Evolutionary conservation across 2,329 filamentous ascomycete species (phyloP), one percentile per base, ranked within the genome.

Genomic region (Cladosporium velox): DNA sequence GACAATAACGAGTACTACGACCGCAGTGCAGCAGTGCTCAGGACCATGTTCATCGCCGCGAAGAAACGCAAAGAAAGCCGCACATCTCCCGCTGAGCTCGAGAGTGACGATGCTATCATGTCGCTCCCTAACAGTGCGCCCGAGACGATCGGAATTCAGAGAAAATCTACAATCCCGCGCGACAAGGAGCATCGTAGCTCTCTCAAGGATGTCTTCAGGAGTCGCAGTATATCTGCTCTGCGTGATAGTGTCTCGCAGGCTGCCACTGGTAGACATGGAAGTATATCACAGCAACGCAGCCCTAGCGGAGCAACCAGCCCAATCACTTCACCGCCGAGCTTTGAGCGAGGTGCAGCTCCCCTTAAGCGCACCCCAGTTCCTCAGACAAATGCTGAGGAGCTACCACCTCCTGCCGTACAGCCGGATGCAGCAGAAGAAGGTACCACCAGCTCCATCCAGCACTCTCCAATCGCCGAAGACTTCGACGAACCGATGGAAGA

Each of bases 1-100:
- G 96, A 99, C 77, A 99, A 99, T 73, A 94, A 97, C 69, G 93
- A 96, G 67, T 99, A 99, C 78, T 99, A 99, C 77, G 91, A 98
- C 74, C 92, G 92, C 74, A 95, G 90, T 72, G 88, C 95, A 26
- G 89, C 84, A 67, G 97, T 98, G 59, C 82, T 99, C 61, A 91
- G 89, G 74, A 90, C 95, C 7, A 91, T 96, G 76, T 98, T 99
- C 71, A 83, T 96, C 69, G 88, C 88, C 69, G 94, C 97, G 77
- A 92, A 89, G 73, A 79, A 87, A 62, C 86, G 87, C 44, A 61
- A 58, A 30, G 79, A 77, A 65, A 83, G 85, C 64, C 65, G 67
- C 28, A 67, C 69, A 0, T 72, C 72, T n/a, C 71, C 71, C 5
- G 73, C 68, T 51, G 66, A 66, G 11, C 70, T 72, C 38, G 72